Evolutionary conservation across 371 early-diverging fungal genomes (phyloP).

Genomic region (Mucor circinelloides): DNA sequence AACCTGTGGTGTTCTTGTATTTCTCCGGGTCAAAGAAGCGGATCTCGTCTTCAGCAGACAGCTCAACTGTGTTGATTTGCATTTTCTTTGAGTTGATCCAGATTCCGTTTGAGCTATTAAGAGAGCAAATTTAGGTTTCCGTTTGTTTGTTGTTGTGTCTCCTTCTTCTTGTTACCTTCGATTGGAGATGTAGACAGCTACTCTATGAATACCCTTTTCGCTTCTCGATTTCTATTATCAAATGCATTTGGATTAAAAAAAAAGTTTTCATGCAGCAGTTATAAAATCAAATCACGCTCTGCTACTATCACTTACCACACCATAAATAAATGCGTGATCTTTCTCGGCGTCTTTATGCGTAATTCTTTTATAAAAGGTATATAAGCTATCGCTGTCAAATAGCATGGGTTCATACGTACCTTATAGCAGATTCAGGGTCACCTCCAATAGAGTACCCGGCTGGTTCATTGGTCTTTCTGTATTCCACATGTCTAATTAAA

Average conservation of each 20-base stretch:
- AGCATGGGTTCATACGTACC: not conserved
- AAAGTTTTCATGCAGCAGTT: not conserved
- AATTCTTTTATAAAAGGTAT: not conserved
- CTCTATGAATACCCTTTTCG: not conserved
- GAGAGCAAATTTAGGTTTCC: not conserved
- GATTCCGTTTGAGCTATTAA: conserved; percentile 6
- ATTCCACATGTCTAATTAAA: conserved; percentile 4
- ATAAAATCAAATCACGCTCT: not conserved
- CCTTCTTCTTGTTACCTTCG: not conserved
- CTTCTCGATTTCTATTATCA: not conserved
- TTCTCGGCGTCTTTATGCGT: not conserved
- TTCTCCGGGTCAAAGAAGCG: conserved; percentile 12
- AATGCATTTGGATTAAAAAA: no score
- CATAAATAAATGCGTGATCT: not conserved
- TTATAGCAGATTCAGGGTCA: conserved; percentile 10
- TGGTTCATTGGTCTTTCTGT: not conserved
- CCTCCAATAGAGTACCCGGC: conserved; percentile 15
- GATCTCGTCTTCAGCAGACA: conserved; percentile 9
- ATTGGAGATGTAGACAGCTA: not conserved
- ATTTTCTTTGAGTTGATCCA: conserved; percentile 15
- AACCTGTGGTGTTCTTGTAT: not conserved
- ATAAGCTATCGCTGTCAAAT: not conserved
- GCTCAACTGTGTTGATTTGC: not conserved
- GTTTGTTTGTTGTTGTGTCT: not conserved
- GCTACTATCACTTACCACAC: conserved; percentile 2